These are phyloP conservation scores for Picochlorum costavermella DNA, from an alignment of 139 green algal species.

Conservation along the genomic window DNA sequence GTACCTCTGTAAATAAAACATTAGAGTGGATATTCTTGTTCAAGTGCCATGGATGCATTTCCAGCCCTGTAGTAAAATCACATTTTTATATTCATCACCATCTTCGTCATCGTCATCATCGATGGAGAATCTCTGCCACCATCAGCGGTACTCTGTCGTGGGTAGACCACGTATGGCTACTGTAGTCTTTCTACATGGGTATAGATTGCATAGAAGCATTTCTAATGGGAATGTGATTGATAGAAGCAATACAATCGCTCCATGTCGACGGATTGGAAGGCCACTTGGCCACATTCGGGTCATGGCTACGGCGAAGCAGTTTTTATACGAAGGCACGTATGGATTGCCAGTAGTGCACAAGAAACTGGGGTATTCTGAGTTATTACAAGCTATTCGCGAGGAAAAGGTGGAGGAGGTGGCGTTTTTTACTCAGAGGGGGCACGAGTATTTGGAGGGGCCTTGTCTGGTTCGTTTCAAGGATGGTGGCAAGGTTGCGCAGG, in stretches of 20 bases:
- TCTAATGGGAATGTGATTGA: neutral
- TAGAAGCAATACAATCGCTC: neutral
- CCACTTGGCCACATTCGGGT: no score
- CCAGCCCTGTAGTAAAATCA: no score
- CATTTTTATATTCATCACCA: no score
- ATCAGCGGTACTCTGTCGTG: no score
- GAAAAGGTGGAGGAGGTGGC: slow-evolving; percentile 38
- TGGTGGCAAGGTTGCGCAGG: slow-evolving; percentile 44
- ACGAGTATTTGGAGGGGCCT: slow-evolving; percentile 27
- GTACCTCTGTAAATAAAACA: no score
- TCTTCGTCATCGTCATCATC: no score
- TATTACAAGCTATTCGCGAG: slow-evolving; percentile 56
- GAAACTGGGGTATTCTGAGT: slow-evolving; percentile 32
- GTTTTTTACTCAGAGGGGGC: slow-evolving; percentile 40
- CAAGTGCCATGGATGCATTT: no score
- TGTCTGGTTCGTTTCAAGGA: slow-evolving; percentile 50
- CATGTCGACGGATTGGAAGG: neutral
- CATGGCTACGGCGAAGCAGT: slow-evolving; percentile 16
- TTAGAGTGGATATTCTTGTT: no score
- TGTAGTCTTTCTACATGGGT: no score
- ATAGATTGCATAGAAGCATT: neutral
- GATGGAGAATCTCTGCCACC: no score
- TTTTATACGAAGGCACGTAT: slow-evolving; percentile 30
- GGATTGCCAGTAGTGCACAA: slow-evolving; percentile 35
- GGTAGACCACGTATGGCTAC: no score